These are phyloP conservation scores for Phialophora chinensis DNA, from an alignment of 2,329 filamentous ascomycete genomes.

Conservation along the genomic window DNA sequence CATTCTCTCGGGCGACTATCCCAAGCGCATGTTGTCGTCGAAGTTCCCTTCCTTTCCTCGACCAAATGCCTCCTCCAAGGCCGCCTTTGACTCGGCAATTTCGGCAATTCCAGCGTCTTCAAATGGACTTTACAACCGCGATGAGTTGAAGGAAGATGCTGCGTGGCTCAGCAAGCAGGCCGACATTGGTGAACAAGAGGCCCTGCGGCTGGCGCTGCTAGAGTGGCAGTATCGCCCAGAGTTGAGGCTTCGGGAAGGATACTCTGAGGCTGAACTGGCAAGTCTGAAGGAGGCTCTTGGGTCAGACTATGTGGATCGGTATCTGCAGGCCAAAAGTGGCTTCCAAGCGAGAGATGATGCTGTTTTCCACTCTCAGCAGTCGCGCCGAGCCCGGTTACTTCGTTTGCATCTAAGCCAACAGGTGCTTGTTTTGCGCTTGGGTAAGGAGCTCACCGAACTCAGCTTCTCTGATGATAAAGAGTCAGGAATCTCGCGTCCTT, in stretches of 20 bases:
- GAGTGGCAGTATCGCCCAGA: conserved; percentile 84
- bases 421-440: conserved; percentile 36
- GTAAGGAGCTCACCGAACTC: conserved; percentile 27
- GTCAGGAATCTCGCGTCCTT: conserved; percentile 3
- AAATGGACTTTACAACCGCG: conserved; percentile 72
- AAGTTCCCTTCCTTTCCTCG: conserved; percentile 26
- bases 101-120: conserved; percentile 76
- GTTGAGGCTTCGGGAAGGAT: conserved; percentile 71
- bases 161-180: conserved; percentile 82
- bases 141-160: conserved; percentile 81
- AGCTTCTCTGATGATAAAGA: conserved; percentile 15
- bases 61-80: conserved; percentile 57
- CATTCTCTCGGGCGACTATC: conserved; percentile 29
- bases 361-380: conserved; percentile 66
- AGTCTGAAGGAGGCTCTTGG: conserved; percentile 76
- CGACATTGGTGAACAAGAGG: conserved; percentile 78
- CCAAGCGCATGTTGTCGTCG: conserved; percentile 28
- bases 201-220: conserved; percentile 77
- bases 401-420: conserved; percentile 64
- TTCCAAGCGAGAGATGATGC: conserved; percentile 39
- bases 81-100: conserved; percentile 80
- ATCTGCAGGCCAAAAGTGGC: conserved; percentile 49
- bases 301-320: conserved; percentile 65
- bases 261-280: conserved; percentile 77
- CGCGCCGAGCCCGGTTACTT: conserved; percentile 71